phyloP scores from a whole-genome alignment of 257 asterid genomes.

The Paraleonurus japonicus region DNA sequence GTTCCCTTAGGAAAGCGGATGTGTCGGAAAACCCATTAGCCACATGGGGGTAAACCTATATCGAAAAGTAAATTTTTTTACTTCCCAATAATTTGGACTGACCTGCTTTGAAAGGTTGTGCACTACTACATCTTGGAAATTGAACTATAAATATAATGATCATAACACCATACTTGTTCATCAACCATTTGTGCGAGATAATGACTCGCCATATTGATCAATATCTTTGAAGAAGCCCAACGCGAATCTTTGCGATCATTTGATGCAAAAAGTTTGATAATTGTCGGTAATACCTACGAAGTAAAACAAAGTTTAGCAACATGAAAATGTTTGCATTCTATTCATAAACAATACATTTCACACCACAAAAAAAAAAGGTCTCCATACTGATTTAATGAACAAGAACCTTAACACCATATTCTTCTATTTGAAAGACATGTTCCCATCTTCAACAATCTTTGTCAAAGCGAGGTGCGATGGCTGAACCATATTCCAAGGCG shows the following conservation, averaged over 20 bases:
- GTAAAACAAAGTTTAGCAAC: constrained; percentile 26
- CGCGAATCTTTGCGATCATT: constrained; percentile 89
- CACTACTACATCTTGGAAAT: constrained; percentile 21
- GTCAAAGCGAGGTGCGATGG: constrained; percentile 98
- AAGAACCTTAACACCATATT: constrained; percentile 71
- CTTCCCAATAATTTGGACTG: constrained; percentile 15
- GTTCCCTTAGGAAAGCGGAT: constrained; percentile 90
- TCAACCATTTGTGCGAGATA: constrained; percentile 83
- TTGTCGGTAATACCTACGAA: constrained; percentile 72
- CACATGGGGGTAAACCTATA: constrained; percentile 90
- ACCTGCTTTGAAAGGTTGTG: constrained; percentile 13
- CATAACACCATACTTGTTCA: constrained; percentile 66
- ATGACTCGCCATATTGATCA: constrained; percentile 90
- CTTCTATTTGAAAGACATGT: constrained; percentile 86
- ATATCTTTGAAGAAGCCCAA: constrained; percentile 87
- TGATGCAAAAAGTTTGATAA: constrained; percentile 86
- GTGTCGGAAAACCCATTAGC: constrained; percentile 96
- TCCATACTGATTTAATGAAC: constrained; percentile 20
- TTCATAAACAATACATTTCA: constrained; percentile 15
- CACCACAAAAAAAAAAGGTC: constrained; percentile 8
- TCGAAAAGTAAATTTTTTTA: constrained; percentile 19
- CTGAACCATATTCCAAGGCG: constrained; percentile 94
- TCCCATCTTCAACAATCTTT: constrained; percentile 87
- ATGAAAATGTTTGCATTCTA: constrained; percentile 8
- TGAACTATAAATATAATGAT: constrained; percentile 20